These are phyloP conservation scores for Glonium stellatum DNA, from an alignment of 495 filamentous ascomycete species.

Conservation along the genomic window DNA sequence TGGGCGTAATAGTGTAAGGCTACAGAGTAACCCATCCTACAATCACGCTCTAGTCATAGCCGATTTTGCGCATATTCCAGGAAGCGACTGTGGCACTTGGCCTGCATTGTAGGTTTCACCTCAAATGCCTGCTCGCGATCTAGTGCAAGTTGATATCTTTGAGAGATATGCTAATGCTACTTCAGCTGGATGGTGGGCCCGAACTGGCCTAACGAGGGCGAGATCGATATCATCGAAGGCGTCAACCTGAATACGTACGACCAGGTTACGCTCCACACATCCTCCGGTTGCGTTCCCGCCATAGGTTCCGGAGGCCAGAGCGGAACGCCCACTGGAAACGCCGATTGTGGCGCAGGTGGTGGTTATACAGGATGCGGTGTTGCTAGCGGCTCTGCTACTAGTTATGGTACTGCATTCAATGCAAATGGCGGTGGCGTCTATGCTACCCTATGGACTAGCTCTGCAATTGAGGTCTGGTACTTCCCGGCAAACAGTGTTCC, in stretches of 20 bases:
- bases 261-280: slow-evolving; percentile 33
- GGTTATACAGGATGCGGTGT: slow-evolving; percentile 29
- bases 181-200: slow-evolving; percentile 28
- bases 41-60: slow-evolving; percentile 34
- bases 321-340: slow-evolving; percentile 20
- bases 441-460: slow-evolving; percentile 30
- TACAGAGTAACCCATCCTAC: slow-evolving; percentile 36
- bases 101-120: slow-evolving; percentile 34
- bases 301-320: slow-evolving; percentile 14
- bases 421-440: slow-evolving; percentile 32
- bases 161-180: slow-evolving; percentile 1
- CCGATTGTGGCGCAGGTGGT: slow-evolving; percentile 30
- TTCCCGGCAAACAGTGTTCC: slow-evolving; percentile 26
- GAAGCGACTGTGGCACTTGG: slow-evolving; percentile 36
- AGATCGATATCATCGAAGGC: slow-evolving; percentile 78
- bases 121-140: not conserved
- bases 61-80: slow-evolving; percentile 37
- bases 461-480: slow-evolving; percentile 31
- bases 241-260: slow-evolving; percentile 30
- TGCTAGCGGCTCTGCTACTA: slow-evolving; percentile 8
- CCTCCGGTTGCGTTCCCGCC: slow-evolving; percentile 26
- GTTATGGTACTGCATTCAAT: slow-evolving; percentile 32
- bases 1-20: slow-evolving; percentile 34
- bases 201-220: slow-evolving; percentile 69
- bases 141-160: not conserved